Base-by-base conservation (phyloP, 257 asterid species). In the Perilla frutescens region DNA sequence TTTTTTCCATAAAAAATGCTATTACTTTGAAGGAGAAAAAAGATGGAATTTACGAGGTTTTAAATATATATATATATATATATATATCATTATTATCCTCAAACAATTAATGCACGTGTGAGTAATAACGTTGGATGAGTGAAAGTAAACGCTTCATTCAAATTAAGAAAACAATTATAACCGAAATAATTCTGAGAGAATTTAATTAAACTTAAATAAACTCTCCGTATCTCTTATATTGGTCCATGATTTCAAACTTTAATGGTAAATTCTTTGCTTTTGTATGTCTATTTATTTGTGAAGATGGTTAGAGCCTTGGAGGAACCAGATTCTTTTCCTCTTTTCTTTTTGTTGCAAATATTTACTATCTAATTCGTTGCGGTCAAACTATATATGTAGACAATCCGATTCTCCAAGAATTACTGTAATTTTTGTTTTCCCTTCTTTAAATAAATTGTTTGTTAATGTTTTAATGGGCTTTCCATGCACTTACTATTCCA, bases 111-210 rank as follows among this genome's bases (percentile, higher is more conserved):
- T 47, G n/a, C 51, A 47, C n/a, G n/a, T 3, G n/a, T 47, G 51
- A 47, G 49, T 13, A 11, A 44, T 57, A 54, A 64, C 20, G 12
- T 4, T 5, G 10, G 13, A n/a, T 4, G 26, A 62, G 3, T 40
- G 29, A 47, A 65, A 55, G 31, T 40, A 74, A 64, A 65, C 60
- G 77, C 59, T 66, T 39, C 55, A 58, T 48, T 37, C 10, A 7
- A 66, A 26, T 54, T 15, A 44, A 66, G 13, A n/a, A 43, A n/a
- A 10, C n/a, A 15, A 8, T n/a, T 47, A 40, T 71, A 71, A 47
- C 76, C 44, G 68, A 47, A 71, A 71, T 32, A 34, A 50, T 58
- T 0, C 3, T n/a, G 13, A 57, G 1, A 57, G 11, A 26, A 54
- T 41, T 40, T 56, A 32, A 41, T 2, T 43, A 37, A 13, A 45